Evolutionary conservation across 2,329 filamentous ascomycete species (phyloP).

Genomic region (Penicillium expansum): DNA sequence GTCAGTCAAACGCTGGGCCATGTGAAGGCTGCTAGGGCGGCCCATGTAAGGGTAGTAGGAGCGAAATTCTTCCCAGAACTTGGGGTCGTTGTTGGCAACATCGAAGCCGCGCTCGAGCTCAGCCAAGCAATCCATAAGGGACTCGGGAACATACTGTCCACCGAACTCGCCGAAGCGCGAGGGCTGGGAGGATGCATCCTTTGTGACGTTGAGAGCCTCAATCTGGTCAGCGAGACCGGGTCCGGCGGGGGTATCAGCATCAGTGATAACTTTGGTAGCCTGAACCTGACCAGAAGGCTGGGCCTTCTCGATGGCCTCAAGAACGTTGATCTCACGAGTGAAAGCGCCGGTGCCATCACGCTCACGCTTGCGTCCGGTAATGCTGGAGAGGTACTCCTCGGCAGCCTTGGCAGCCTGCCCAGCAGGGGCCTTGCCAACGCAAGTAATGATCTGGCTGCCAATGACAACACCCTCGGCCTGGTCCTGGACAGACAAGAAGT

Average conservation of each 20-base stretch:
- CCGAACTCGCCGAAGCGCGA: constrained; percentile 93
- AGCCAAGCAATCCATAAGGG: constrained; percentile 91
- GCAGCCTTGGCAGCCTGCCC: constrained; percentile 70
- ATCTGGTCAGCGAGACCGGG: constrained; percentile 78
- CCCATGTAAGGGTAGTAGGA: constrained; percentile 98
- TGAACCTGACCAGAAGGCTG: constrained; percentile 50
- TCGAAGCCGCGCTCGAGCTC: constrained; percentile 92
- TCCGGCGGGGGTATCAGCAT: constrained; percentile 54
- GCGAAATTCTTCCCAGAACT: constrained; percentile 96
- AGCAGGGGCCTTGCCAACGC: constrained; percentile 65
- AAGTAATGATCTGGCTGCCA: constrained; percentile 89
- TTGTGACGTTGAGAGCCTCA: constrained; percentile 70
- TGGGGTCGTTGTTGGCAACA: constrained; percentile 76
- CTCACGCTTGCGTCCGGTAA: constrained; percentile 57
- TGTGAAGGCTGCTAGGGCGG: constrained; percentile 84
- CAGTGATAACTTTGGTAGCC: constrained; percentile 64
- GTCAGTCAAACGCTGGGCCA: constrained; percentile 83
- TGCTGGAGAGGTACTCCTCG: constrained; percentile 79
- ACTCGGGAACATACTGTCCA: constrained; percentile 95
- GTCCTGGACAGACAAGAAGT: constrained; percentile 80
- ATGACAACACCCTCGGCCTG: constrained; percentile 94
- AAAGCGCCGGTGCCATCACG: constrained; percentile 45
- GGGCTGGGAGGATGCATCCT: constrained; percentile 61
- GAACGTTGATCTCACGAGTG: constrained; percentile 66
- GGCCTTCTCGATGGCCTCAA: constrained; percentile 64